Percentiles rank a stretch among this genome's conserved stretches.
These are phyloP conservation scores for Globisporangium spinosum DNA, from an alignment of 352 stramenopile species.

Conservation along the genomic window DNA sequence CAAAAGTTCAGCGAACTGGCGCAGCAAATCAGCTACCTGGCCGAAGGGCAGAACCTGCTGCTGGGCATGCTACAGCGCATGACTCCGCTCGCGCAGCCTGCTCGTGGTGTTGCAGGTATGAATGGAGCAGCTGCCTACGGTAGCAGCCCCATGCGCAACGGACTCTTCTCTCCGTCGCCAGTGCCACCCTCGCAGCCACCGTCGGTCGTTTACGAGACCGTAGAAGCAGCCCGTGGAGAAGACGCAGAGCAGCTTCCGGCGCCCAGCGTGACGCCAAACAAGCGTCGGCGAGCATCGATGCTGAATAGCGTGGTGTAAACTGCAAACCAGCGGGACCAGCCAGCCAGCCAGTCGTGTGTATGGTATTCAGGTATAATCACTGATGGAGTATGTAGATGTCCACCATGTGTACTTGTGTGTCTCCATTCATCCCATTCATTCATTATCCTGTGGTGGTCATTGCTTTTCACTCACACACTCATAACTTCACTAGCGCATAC, in stretches of 20 bases:
- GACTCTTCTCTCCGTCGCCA: not conserved
- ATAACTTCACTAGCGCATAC: not conserved
- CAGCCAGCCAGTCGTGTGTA: not conserved
- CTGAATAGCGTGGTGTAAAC: not conserved
- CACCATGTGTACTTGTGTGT: not conserved
- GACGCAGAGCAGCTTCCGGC: not conserved
- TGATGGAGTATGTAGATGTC: not conserved
- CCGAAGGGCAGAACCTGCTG: conserved; percentile 15
- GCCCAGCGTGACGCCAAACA: not conserved
- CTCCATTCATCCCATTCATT: not conserved
- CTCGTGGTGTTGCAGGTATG: not conserved
- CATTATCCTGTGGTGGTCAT: not conserved
- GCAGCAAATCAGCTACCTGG: conserved; percentile 12
- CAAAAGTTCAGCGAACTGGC: conserved; percentile 8
- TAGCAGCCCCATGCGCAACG: not conserved
- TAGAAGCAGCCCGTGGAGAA: not conserved
- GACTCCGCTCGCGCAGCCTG: not conserved
- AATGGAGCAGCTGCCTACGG: not conserved
- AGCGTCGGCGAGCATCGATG: conserved; percentile 6
- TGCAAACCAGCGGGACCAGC: not conserved
- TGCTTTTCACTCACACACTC: not conserved
- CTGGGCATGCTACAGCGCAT: conserved; percentile 18
- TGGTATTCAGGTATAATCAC: not conserved
- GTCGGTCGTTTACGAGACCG: not conserved
- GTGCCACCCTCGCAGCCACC: not conserved